phyloP scores from a whole-genome alignment of 768 basidiomycete genomes.

The Lactarius trivialis region DNA sequence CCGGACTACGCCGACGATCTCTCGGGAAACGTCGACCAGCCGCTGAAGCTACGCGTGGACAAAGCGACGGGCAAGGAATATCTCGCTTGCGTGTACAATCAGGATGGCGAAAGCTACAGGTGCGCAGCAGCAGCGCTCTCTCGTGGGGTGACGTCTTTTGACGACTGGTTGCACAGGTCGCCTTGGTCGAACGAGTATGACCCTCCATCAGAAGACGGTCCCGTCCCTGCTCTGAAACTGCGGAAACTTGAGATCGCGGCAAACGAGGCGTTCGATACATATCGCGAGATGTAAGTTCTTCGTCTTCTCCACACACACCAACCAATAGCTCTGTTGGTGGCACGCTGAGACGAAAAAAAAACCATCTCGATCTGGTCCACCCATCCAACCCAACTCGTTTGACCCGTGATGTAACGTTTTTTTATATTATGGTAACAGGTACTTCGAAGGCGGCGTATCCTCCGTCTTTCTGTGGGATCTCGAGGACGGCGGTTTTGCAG shows the following conservation, averaged over 20 bases:
- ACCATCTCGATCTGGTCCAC: neutral
- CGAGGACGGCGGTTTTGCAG: slow-evolving; percentile 94
- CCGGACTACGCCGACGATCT: slow-evolving; percentile 96
- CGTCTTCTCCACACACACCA: neutral
- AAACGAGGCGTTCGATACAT: slow-evolving; percentile 96
- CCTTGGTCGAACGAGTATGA: slow-evolving; percentile 99
- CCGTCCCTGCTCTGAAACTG: slow-evolving; percentile 74
- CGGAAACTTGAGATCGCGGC: slow-evolving; percentile 88
- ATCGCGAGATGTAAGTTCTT: slow-evolving; percentile 77
- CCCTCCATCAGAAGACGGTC: slow-evolving; percentile 84
- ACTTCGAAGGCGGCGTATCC: slow-evolving; percentile 97
- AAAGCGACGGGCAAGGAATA: slow-evolving; percentile 79
- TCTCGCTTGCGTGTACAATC: slow-evolving; percentile 89
- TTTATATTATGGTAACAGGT: slow-evolving; percentile 44
- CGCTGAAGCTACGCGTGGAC: slow-evolving; percentile 77
- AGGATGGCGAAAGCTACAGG: slow-evolving; percentile 89
- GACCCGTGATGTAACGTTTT: neutral
- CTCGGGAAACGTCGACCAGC: slow-evolving; percentile 90
- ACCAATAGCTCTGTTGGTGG: neutral
- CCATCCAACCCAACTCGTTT: neutral
- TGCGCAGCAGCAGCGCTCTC: slow-evolving; percentile 26
- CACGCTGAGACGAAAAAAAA: neutral
- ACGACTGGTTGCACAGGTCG: slow-evolving; percentile 49
- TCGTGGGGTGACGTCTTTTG: too few species aligned
- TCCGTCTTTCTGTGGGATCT: slow-evolving; percentile 98